phyloP scores from a whole-genome alignment of 495 filamentous ascomycete genomes.

The Hypomontagnella submonticulosa region DNA sequence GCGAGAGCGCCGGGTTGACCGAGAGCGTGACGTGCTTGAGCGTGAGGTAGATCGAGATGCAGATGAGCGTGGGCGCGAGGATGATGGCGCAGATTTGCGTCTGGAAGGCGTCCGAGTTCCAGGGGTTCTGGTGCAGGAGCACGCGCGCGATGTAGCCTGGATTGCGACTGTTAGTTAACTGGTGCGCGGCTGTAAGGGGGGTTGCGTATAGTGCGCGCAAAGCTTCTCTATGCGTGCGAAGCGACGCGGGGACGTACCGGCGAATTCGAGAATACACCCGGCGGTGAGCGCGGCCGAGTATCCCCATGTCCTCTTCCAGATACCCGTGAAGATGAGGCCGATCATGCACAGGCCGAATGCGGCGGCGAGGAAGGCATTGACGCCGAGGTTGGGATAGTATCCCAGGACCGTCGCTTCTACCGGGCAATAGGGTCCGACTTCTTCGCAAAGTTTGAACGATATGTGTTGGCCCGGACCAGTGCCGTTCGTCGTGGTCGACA shows the following conservation, averaged over 20 bases:
- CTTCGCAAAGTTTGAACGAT: slow-evolving; percentile 58
- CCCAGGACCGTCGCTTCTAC: slow-evolving; percentile 72
- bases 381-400: slow-evolving; percentile 72
- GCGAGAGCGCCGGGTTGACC: slow-evolving; percentile 65
- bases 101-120: slow-evolving; percentile 68
- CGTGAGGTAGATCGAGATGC: slow-evolving; percentile 73
- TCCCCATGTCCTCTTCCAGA: slow-evolving; percentile 71
- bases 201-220: neutral
- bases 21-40: slow-evolving; percentile 71
- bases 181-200: too few relatives aligned
- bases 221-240: neutral
- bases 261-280: slow-evolving; percentile 57
- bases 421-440: slow-evolving; percentile 64
- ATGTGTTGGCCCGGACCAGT: slow-evolving; percentile 23
- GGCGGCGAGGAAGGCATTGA: slow-evolving; percentile 69
- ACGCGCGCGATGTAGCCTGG: slow-evolving; percentile 71
- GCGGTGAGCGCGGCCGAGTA: slow-evolving; percentile 64
- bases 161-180: slow-evolving; percentile 1
- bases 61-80: slow-evolving; percentile 72
- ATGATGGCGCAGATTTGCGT: slow-evolving; percentile 75
- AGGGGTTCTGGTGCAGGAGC: slow-evolving; percentile 69
- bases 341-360: slow-evolving; percentile 64
- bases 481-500: slow-evolving; percentile 38
- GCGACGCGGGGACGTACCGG: slow-evolving; percentile 42
- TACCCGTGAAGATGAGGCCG: slow-evolving; percentile 60